phyloP scores from a whole-genome alignment of 1,139 yeast species.

The Yamadazyma membranifaciens region DNA sequence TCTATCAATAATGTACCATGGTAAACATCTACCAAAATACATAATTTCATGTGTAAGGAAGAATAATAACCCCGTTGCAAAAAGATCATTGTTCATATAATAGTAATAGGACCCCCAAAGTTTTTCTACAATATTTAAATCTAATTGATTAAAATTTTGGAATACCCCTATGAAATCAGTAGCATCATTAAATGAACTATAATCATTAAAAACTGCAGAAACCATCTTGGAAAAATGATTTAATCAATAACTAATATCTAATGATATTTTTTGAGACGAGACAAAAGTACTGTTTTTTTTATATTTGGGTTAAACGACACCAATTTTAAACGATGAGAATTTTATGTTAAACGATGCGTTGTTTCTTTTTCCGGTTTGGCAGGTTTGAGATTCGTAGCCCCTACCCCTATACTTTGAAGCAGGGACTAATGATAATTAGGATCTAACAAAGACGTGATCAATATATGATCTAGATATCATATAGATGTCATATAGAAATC shows the following conservation, averaged over 20 bases:
- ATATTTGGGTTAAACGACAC: background rate
- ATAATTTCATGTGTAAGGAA: constrained; percentile 41
- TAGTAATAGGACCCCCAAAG: constrained; percentile 46
- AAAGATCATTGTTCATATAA: constrained; percentile 41
- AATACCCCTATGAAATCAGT: constrained; percentile 39
- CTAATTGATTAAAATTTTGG: constrained; percentile 32
- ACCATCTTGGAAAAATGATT: constrained; percentile 2
- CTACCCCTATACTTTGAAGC: too few species aligned
- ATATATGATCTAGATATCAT: too few species aligned
- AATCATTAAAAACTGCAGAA: constrained; percentile 40
- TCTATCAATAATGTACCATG: constrained; percentile 45
- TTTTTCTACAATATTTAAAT: constrained; percentile 31
- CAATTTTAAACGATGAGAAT: background rate
- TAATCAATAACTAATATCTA: background rate
- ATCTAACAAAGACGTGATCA: too few species aligned
- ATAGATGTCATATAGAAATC: too few species aligned
- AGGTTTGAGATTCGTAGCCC: background rate
- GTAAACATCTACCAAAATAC: constrained; percentile 46
- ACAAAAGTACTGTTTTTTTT: background rate
- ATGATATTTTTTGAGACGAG: too few species aligned
- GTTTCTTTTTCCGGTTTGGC: background rate
- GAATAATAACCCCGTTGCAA: constrained; percentile 47
- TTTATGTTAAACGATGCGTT: constrained; percentile 2
- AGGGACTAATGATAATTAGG: too few species aligned
- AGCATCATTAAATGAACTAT: constrained; percentile 37